These are phyloP conservation scores for Boletellus sp. DNA, from an alignment of 768 basidiomycete genomes.

Conservation along the genomic window DNA sequence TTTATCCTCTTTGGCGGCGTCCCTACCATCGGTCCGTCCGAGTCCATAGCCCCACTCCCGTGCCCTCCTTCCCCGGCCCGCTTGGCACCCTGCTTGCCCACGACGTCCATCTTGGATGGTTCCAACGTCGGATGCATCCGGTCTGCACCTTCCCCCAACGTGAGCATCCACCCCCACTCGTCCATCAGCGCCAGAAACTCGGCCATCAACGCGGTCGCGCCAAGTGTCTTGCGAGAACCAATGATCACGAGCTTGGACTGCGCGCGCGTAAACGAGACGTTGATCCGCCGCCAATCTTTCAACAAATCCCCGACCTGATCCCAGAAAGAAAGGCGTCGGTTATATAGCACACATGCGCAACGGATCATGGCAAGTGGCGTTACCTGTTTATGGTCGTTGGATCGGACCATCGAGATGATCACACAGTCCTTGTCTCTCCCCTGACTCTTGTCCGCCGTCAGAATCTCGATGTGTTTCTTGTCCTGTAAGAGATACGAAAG, in stretches of 20 bases:
- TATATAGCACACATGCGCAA: neutral
- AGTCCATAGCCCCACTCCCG: too few species aligned
- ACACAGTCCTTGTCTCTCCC: slow-evolving; percentile 96
- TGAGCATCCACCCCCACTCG: slow-evolving; percentile 63
- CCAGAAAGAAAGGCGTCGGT: too few species aligned
- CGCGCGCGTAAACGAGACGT: slow-evolving; percentile 94
- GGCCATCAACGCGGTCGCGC: slow-evolving; percentile 53
- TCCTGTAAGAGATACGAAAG: slow-evolving; percentile 60
- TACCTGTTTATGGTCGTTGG: slow-evolving; percentile 75
- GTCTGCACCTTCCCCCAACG: slow-evolving; percentile 54
- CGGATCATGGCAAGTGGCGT: too few species aligned
- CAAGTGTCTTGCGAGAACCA: slow-evolving; percentile 79
- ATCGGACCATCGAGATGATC: slow-evolving; percentile 87
- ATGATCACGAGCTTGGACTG: slow-evolving; percentile 87
- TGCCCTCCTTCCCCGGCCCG: slow-evolving; percentile 1
- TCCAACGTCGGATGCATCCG: slow-evolving; percentile 41
- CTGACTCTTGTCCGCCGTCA: slow-evolving; percentile 92
- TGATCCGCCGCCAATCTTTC: slow-evolving; percentile 94
- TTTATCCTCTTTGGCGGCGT: slow-evolving; percentile 36
- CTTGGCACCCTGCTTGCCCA: slow-evolving; percentile 16
- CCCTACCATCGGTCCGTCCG: slow-evolving; percentile 3
- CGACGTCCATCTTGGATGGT: slow-evolving; percentile 7
- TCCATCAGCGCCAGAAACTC: slow-evolving; percentile 82
- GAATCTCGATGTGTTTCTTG: slow-evolving; percentile 65
- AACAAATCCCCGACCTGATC: slow-evolving; percentile 84